Base-by-base conservation (phyloP, 2,329 filamentous ascomycete species). In the Fusarium burgessii region DNA sequence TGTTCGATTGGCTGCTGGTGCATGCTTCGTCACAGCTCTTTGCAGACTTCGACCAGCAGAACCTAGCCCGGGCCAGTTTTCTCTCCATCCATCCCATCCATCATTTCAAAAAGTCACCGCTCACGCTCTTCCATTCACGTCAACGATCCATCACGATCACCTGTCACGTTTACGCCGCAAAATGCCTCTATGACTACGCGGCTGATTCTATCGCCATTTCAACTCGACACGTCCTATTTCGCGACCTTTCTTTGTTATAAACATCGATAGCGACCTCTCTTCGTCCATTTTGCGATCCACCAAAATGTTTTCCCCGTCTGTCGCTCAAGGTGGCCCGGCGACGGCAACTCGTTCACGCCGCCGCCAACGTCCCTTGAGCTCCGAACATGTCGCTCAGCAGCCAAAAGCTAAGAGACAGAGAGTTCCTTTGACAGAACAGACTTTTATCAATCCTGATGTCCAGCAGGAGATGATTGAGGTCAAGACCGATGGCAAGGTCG, bases 321-420 rank as follows among this genome's bases (percentile, higher is more conserved):
- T 82, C 68, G 83, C 83, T 71, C 83, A 86, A 71, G 84, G 84
- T 74, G 85, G 86, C 73, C 84, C 87, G 33, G 85, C 86, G 74
- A 87, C 84, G 70, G 85, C 87, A 56, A 89, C 87, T 58, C 85
- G 89, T 70, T 89, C 88, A 74, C 87, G 89, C 64, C 86, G 89
- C 66, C 86, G 89, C 62, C 89, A 89, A 78, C 87, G 89, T 62
- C 89, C 89, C 54, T 78, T 82, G 74, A 88, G 85, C 75, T 83
- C 85, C 60, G 89, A 91, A 63, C 84, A 81, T 76, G 79, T 87
- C 56, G 79, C 81, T 51, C 84, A 87, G 70, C 86, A 88, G 74
- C 89, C 89, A 32, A 91, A 90, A 79, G 86, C 88, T 15, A 91
- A 91, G 82, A 86, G 89, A 68, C 87, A 88, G 77, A 85, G 89